Evolutionary conservation across 352 stramenopile species (phyloP).

Genomic region (Phytophthora chlamydospora): DNA sequence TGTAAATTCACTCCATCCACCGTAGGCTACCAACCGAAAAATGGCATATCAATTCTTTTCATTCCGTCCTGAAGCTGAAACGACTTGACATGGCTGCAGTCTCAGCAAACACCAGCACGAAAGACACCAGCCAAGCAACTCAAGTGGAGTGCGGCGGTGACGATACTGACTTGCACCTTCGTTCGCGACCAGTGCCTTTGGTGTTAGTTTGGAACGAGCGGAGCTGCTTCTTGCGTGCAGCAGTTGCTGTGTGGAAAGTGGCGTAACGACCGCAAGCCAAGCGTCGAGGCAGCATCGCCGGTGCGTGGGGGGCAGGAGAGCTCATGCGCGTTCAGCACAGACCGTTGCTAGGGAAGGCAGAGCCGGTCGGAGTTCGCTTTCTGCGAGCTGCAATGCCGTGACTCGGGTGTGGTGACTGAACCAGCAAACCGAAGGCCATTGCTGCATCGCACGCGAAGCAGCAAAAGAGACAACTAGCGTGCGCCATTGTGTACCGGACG

Average conservation of each 20-base stretch:
- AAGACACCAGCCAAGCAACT: neutral
- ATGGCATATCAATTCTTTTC: too few species aligned
- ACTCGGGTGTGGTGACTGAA: conserved; percentile 14
- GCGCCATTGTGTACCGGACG: neutral
- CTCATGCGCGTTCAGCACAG: conserved; percentile 27
- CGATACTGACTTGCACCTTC: neutral
- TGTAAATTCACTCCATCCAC: conserved; percentile 29
- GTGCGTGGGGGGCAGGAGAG: conserved; percentile 3
- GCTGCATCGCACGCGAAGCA: conserved; percentile 21
- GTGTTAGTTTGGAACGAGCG: conserved; percentile 18
- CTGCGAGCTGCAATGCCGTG: conserved; percentile 20
- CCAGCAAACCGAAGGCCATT: conserved; percentile 9
- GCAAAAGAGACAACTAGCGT: conserved; percentile 23
- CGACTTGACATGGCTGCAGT: too few species aligned
- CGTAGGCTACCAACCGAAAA: too few species aligned
- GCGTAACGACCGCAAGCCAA: conserved; percentile 32
- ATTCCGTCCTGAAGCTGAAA: too few species aligned
- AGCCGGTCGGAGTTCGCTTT: conserved; percentile 19
- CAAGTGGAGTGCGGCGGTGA: too few species aligned
- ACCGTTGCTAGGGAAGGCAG: conserved; percentile 27
- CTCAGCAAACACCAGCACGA: neutral
- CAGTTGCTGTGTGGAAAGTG: conserved; percentile 24
- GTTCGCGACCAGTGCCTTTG: neutral
- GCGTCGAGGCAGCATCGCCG: conserved; percentile 29
- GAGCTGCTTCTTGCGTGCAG: conserved; percentile 22